Conservation (phyloP, 768 basidiomycete genomes). For the Tylopilus felleus region DNA sequence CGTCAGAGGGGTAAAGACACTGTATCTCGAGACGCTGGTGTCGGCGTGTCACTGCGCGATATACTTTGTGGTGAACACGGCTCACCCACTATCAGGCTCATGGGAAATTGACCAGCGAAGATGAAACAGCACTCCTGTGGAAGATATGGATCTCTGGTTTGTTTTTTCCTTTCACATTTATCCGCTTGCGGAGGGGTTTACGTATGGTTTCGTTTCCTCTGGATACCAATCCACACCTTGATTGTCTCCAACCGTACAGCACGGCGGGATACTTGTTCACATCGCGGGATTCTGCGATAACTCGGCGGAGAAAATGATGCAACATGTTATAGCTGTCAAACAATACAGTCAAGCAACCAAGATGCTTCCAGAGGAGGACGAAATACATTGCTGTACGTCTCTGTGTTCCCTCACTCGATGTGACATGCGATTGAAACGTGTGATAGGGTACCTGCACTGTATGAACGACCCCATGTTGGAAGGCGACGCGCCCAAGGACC, state of each 20-base stretch:
- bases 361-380: slow-evolving; percentile 1
- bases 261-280: background rate
- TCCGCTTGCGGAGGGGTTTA: background rate
- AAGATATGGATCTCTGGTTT: background rate
- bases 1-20: background rate
- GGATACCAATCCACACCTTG: background rate
- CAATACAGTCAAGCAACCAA: background rate
- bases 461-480: background rate
- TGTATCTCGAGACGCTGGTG: background rate
- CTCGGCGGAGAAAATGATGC: background rate
- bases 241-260: background rate
- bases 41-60: background rate
- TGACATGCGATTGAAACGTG: background rate
- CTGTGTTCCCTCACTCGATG: background rate
- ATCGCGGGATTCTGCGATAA: background rate
- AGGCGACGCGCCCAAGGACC: background rate
- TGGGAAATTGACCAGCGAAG: background rate
- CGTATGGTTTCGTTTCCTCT: background rate
- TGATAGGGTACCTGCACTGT: background rate
- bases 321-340: background rate
- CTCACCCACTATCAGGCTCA: background rate
- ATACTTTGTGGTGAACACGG: background rate
- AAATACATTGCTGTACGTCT: background rate
- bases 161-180: slow-evolving; percentile 2
- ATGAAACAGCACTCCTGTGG: background rate